Base-by-base conservation (phyloP, 2,329 filamentous ascomycete genomes). In the Botryotinia narcissicola region DNA sequence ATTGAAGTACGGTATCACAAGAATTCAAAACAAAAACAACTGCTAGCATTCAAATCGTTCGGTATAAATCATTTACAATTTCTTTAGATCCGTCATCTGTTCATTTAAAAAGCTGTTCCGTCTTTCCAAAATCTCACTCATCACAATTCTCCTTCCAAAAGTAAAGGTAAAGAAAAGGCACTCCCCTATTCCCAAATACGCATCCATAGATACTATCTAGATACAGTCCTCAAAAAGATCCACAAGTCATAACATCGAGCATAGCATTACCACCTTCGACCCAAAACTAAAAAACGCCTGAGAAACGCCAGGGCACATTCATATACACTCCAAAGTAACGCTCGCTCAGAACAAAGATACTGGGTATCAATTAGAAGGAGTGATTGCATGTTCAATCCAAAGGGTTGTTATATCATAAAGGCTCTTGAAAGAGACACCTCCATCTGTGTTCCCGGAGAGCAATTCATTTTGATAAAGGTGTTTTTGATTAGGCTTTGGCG, bases 271-370 rank as follows among this genome's bases (percentile, higher is more conserved):
- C 46, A 54, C 32, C 46, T 46, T 67, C 46, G 32, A 32, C 14
- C 64, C 10, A 40, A 54, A 51, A 40, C 64, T 51, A 67, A 32
- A 67, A 67, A 67, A 67, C 64, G 64, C 64, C 64, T 51, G 64
- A 67, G 46, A 67, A 67, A 67, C 64, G 64, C 64, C 64, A 67
- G 46, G 64, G 37, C 46, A 54, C 32, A 67, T 67, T 67, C 64
- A 51, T 67, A 67, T 51, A 46, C 46, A 67, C 64, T 67, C 64
- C 64, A 67, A 54, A 67, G 46, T 54, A 67, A 54, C 64, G 32
- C 64, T 54, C 64, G 64, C 64, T 40, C 64, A 54, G 64, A 67
- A 67, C 64, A 51, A 40, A 54, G 46, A 67, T 54, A 29, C n/a
- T 37, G 64, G 40, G 64, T 54, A 67, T 67, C 64, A 51, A 40